Evolutionary conservation across 2,329 filamentous ascomycete species (phyloP), one percentile per base, ranked within the genome.

Genomic region (Diaporthe eres): DNA sequence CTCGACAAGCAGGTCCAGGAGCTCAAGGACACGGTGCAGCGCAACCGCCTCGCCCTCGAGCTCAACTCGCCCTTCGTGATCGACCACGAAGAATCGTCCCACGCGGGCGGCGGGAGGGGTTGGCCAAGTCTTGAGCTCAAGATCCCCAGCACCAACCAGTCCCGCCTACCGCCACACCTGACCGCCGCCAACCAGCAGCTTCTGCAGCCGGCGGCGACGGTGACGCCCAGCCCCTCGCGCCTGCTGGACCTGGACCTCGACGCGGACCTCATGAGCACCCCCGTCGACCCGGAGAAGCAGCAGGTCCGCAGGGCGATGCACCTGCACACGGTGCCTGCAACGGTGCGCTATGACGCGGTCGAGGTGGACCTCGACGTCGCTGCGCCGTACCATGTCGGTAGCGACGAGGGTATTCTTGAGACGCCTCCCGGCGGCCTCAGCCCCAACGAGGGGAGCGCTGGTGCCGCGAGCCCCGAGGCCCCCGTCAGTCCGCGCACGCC

Each of bases 1-100:
- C 72, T 80, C 49, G 75, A 77, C 17, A 72, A 72, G 19, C 71
- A 78, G 4, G 72, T 78, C 7, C 73, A 78, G 4, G 80, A 79
- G 70, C 78, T 83, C 8, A 70, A 78, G n/a, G 74, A 76, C 39
- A 77, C 79, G 34, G 74, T 79, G 9, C 63, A 71, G 44, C 80
- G 82, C 25, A 82, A 83, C 77, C 80, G 79, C 15, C 61, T 63
- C 8, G 71, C 77, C 15, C 70, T 82, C 3, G 80, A 82, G 76
- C 74, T 78, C 25, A 75, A 75, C 1, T 80, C 80, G 15, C 80
- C 81, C 49, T 79, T 79, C 34, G 22, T 78, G 10, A 74, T 82
- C 25, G 80, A 82, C 42, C 68, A 81, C 39, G 80, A 80, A 2
- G 80, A 81, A n/a, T 79, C 79, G 4, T 49, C 74, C 1, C 78